These are phyloP conservation scores for Boletus rufocinnamomeus DNA, from an alignment of 768 basidiomycete species.

Conservation along the genomic window DNA sequence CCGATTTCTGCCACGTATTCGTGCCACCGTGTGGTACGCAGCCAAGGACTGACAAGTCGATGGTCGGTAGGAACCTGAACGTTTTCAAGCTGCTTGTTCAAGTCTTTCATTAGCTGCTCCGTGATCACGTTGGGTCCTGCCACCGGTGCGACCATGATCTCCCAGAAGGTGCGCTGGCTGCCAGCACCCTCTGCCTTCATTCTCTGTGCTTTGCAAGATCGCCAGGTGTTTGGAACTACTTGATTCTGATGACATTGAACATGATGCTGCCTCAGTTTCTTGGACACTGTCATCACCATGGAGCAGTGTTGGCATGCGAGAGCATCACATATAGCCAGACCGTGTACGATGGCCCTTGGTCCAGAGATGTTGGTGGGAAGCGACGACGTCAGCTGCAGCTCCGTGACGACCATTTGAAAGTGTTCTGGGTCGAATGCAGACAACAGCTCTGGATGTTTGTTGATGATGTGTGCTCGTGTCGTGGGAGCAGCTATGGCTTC, in stretches of 20 bases:
- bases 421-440: accelerated
- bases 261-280: not conserved
- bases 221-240: not conserved
- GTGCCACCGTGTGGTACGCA: not conserved
- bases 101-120: not conserved
- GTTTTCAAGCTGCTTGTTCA: not conserved
- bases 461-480: not conserved
- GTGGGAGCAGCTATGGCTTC: not conserved
- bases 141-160: not conserved
- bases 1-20: not conserved
- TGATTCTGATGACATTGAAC: not conserved
- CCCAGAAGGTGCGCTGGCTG: not conserved
- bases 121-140: accelerated
- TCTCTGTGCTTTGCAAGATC: not conserved
- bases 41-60: not conserved
- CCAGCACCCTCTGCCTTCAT: not conserved
- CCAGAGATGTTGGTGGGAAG: not conserved
- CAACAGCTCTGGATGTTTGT: not conserved
- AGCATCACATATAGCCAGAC: not conserved
- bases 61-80: not conserved
- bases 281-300: accelerated
- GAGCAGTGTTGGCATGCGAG: not conserved
- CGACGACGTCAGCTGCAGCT: not conserved
- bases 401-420: accelerated
- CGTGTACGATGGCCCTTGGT: not conserved